A percentile compares a stretch with the other conserved stretches of the same genome.
phyloP scores from a whole-genome alignment of 805 yeast genomes.

The Nakazawaea ernobii region DNA sequence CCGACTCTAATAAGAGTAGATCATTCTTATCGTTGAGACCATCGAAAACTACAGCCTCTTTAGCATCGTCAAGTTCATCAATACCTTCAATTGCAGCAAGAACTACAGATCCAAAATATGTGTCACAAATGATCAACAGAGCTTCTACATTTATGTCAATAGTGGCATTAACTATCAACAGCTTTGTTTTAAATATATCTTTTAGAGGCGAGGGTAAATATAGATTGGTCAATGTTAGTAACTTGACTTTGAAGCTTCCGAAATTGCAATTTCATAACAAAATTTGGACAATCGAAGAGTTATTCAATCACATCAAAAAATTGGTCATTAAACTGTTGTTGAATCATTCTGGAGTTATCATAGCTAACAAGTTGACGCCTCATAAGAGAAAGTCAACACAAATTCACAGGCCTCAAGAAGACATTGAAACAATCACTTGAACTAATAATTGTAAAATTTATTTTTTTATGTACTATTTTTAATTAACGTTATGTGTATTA shows the following conservation, averaged over 20 bases:
- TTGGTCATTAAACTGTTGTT: constrained; percentile 53
- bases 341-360: constrained; percentile 67
- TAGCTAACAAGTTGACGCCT: constrained; percentile 65
- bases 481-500: background rate
- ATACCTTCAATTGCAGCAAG: constrained; percentile 6
- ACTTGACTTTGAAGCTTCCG: constrained; percentile 65
- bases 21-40: background rate
- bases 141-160: constrained; percentile 72
- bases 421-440: constrained; percentile 8
- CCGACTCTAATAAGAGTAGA: background rate
- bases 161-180: constrained; percentile 45
- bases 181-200: constrained; percentile 58
- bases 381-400: constrained; percentile 31
- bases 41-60: constrained; percentile 9
- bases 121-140: constrained; percentile 64
- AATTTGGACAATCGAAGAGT: constrained; percentile 69
- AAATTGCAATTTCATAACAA: constrained; percentile 49
- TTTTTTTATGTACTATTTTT: background rate
- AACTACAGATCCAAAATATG: constrained; percentile 26
- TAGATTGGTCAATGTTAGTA: constrained; percentile 71
- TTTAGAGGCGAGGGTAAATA: constrained; percentile 70
- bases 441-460: background rate
- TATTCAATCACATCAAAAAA: constrained; percentile 56
- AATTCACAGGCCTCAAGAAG: constrained; percentile 14
- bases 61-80: background rate